Conservation (phyloP, 441 rosid species). For the Aquilaria agallochum region DNA sequence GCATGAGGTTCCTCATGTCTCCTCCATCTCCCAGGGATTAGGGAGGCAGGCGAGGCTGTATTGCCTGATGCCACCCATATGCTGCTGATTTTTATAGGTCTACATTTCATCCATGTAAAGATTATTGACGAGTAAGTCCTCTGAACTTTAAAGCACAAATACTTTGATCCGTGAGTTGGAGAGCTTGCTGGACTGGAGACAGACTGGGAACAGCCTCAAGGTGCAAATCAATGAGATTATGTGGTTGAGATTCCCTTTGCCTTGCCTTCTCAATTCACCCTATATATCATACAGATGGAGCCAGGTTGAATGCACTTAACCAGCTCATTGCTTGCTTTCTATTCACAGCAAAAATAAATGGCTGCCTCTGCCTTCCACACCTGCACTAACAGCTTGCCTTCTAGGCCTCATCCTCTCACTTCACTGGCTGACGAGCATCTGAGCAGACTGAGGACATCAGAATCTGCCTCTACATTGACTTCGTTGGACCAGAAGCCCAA, state of each 20-base stretch:
- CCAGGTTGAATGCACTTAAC: background rate
- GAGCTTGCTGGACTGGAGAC: too few species aligned
- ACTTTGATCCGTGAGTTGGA: too few species aligned
- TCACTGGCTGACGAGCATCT: slow-evolving; percentile 30
- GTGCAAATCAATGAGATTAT: too few species aligned
- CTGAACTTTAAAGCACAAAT: too few species aligned
- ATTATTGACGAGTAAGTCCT: too few species aligned
- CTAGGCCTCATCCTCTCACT: slow-evolving; percentile 33
- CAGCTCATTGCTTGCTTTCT: slow-evolving; percentile 7
- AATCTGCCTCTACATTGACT: slow-evolving; percentile 23
- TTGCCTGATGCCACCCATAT: too few species aligned
- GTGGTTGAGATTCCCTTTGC: slow-evolving; percentile 2
- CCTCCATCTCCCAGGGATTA: too few species aligned
- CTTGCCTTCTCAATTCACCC: background rate
- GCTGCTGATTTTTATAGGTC: too few species aligned
- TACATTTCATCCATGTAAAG: too few species aligned
- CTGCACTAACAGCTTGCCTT: slow-evolving; percentile 46
- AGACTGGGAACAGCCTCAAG: too few species aligned
- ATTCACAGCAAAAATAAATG: slow-evolving; percentile 13
- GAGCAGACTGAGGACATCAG: slow-evolving; percentile 23
- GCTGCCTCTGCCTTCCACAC: slow-evolving; percentile 26
- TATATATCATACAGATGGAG: slow-evolving; percentile 1
- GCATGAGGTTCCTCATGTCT: too few species aligned
- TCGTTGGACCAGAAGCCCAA: slow-evolving; percentile 16
- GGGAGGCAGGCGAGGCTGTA: too few species aligned